Conservation (phyloP, 768 basidiomycete genomes). For the Naganishia randhawae region DNA sequence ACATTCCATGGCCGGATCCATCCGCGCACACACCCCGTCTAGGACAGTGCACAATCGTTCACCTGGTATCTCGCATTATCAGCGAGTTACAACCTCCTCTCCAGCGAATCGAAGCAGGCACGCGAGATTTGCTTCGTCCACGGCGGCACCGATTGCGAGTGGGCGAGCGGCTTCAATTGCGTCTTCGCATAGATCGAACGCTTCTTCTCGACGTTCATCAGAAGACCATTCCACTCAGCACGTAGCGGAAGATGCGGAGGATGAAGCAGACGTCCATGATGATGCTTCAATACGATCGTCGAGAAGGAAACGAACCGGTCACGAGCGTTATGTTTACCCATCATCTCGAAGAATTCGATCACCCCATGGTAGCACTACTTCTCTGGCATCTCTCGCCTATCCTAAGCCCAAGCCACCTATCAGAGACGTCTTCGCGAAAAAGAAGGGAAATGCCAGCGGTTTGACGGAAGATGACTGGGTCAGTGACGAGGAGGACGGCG, state of each 20-base stretch:
- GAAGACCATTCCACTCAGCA: constrained; percentile 60
- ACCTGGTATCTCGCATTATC: constrained; percentile 74
- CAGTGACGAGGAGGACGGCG: constrained; percentile 45
- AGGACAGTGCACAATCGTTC: constrained; percentile 57
- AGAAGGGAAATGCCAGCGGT: constrained; percentile 22
- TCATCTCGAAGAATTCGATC: constrained; percentile 58
- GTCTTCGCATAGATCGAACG: constrained; percentile 70
- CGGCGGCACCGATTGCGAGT: constrained; percentile 60
- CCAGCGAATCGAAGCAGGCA: constrained; percentile 55
- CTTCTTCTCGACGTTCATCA: constrained; percentile 73
- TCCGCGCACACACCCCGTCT: constrained; percentile 68
- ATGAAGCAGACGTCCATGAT: constrained; percentile 30
- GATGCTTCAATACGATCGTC: constrained; percentile 16
- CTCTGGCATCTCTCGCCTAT: constrained; percentile 52
- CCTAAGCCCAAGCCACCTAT: constrained; percentile 37
- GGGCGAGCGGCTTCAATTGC: constrained; percentile 69
- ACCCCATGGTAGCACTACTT: constrained; percentile 53
- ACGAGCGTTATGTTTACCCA: constrained; percentile 47
- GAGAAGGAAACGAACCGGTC: constrained; percentile 14
- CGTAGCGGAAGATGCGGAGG: constrained; percentile 57
- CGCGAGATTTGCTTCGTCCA: constrained; percentile 61
- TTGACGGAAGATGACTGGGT: constrained; percentile 48
- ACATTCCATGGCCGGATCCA: constrained; percentile 67
- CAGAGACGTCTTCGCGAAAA: constrained; percentile 49
- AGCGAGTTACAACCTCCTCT: constrained; percentile 62